phyloP scores from a whole-genome alignment of 768 basidiomycete genomes.

The Goffeauzyma gilvescens region DNA sequence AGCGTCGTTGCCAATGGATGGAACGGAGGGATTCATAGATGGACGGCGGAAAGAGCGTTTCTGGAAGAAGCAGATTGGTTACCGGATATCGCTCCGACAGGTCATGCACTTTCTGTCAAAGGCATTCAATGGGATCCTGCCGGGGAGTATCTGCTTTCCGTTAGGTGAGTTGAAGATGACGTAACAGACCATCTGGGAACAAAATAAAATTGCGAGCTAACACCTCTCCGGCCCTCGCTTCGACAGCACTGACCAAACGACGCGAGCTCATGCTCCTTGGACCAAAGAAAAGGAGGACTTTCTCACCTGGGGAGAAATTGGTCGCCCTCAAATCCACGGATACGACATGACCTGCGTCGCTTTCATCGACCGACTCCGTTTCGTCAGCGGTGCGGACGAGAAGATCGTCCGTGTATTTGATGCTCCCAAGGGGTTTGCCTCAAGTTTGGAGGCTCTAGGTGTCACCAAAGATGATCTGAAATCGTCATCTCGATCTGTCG shows the following conservation, averaged over 20 bases:
- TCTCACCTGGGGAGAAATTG: constrained; percentile 42
- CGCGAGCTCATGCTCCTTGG: constrained; percentile 61
- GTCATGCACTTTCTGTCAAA: constrained; percentile 62
- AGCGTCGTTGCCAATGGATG: constrained; percentile 75
- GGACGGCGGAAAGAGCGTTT: constrained; percentile 34
- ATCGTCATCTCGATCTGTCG: constrained; percentile 45
- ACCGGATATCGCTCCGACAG: constrained; percentile 61
- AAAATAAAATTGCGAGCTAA: too few species aligned
- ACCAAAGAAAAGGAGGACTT: not conserved
- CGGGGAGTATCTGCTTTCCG: constrained; percentile 69
- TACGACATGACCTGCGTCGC: constrained; percentile 70
- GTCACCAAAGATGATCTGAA: constrained; percentile 37
- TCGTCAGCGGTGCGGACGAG: constrained; percentile 85
- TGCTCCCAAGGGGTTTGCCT: constrained; percentile 63
- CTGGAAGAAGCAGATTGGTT: constrained; percentile 39
- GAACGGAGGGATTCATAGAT: constrained; percentile 84
- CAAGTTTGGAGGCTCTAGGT: constrained; percentile 40
- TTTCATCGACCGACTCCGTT: constrained; percentile 56
- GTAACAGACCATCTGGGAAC: not conserved
- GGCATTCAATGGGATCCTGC: constrained; percentile 69
- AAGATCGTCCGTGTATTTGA: constrained; percentile 88
- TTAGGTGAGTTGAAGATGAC: constrained; percentile 41
- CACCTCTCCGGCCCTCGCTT: not conserved
- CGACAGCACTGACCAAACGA: constrained; percentile 68
- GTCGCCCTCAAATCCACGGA: constrained; percentile 87